Conservation (phyloP, 1,284 basidiomycete genomes). For the Marasmius sp. region DNA sequence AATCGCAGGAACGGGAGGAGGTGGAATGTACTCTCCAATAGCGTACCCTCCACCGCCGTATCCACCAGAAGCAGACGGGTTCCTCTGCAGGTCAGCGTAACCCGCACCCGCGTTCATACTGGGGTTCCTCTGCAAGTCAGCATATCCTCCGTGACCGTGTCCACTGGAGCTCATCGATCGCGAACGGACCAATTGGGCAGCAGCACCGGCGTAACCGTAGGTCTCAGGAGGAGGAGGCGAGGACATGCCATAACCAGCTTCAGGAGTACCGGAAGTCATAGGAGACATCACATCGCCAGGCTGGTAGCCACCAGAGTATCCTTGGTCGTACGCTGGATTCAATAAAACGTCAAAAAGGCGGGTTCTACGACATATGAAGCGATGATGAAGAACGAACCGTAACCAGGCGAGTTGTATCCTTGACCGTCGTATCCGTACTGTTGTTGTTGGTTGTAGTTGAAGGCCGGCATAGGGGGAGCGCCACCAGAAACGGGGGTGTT, state of each 20-base stretch:
- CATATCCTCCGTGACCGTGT: not conserved
- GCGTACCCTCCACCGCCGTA: not conserved
- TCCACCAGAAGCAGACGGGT: not conserved
- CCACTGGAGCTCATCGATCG: not conserved
- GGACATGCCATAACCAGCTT: not conserved
- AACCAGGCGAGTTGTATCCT: slow-evolving; percentile 1
- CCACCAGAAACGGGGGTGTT: slow-evolving; percentile 20
- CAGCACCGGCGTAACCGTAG: not conserved
- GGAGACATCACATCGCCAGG: not conserved
- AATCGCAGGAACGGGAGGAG: not conserved
- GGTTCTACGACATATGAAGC: slow-evolving; percentile 1
- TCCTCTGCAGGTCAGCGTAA: not conserved
- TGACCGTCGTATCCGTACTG: slow-evolving; percentile 5
- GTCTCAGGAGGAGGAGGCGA: not conserved
- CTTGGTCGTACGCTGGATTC: not conserved
- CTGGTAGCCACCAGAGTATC: not conserved
- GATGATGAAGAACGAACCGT: not conserved
- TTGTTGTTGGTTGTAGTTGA: slow-evolving; percentile 4
- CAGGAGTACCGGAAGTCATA: slow-evolving; percentile 4
- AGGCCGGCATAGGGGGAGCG: slow-evolving; percentile 18
- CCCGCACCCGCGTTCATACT: not conserved
- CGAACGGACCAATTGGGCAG: not conserved
- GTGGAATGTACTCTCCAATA: not conserved
- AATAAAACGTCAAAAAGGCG: not conserved
- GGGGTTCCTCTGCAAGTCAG: not conserved